These are phyloP conservation scores for Suillus placidus DNA, from an alignment of 768 basidiomycete genomes.

Conservation along the genomic window DNA sequence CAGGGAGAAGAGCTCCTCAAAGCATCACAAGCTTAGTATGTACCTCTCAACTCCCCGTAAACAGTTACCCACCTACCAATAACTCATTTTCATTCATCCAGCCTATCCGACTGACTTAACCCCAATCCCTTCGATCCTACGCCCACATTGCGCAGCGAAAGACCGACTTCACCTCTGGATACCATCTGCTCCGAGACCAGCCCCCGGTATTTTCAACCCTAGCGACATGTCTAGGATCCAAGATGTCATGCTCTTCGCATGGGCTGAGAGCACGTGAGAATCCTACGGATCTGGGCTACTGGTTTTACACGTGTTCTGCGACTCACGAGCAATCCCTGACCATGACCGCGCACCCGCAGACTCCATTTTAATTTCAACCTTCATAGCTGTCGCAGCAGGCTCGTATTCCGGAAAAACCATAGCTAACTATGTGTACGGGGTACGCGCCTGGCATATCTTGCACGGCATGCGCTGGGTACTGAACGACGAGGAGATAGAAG, in stretches of 20 bases:
- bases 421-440: slow-evolving; percentile 14
- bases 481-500: slow-evolving; percentile 23
- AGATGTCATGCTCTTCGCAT: slow-evolving; percentile 26
- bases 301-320: slow-evolving; percentile 44
- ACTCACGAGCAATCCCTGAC: slow-evolving; percentile 25
- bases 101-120: slow-evolving; percentile 18
- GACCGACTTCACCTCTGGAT: slow-evolving; percentile 31
- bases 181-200: neutral
- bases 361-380: neutral
- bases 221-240: slow-evolving; percentile 19
- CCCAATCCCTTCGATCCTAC: slow-evolving; percentile 20
- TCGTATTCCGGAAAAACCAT: slow-evolving; percentile 16
- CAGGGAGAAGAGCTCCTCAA: neutral
- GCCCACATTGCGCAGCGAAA: slow-evolving; percentile 31
- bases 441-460: slow-evolving; percentile 29
- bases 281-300: slow-evolving; percentile 43
- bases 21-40: neutral
- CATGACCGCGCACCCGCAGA: slow-evolving; percentile 11
- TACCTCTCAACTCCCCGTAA: too few species aligned
- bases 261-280: slow-evolving; percentile 33
- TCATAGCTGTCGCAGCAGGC: neutral
- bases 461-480: slow-evolving; percentile 21
- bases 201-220: neutral
- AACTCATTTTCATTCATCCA: too few species aligned
- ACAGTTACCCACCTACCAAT: too few species aligned